Conservation (phyloP, 164 flowering plant genomes). For the Houttuynia cordata region DNA sequence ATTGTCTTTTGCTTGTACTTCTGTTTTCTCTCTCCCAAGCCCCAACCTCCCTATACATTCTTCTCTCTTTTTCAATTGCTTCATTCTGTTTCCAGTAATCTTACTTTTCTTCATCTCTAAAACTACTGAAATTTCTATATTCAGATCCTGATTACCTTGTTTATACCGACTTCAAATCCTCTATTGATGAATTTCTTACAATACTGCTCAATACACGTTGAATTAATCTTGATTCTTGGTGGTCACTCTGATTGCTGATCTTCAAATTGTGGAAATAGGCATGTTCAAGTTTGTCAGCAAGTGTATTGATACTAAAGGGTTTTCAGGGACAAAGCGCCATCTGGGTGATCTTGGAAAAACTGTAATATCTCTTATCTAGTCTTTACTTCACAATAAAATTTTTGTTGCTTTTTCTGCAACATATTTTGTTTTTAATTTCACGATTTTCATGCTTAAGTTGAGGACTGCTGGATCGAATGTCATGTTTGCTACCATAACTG, state of each 20-base stretch:
- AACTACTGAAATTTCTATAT: too few species aligned
- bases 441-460: constrained; percentile 35
- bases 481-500: constrained; percentile 79
- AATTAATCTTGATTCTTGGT: neutral
- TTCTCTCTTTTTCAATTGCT: too few species aligned
- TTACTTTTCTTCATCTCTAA: too few species aligned
- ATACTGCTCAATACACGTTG: too few species aligned
- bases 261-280: constrained; percentile 27
- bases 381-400: constrained; percentile 3
- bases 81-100: too few species aligned
- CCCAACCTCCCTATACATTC: too few species aligned
- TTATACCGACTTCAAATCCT: too few species aligned
- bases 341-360: constrained; percentile 90
- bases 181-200: too few species aligned
- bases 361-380: constrained; percentile 27
- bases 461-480: constrained; percentile 86
- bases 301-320: constrained; percentile 62
- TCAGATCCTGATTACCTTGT: too few species aligned
- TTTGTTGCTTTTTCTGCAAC: neutral
- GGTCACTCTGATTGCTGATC: neutral
- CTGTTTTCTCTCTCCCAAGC: too few species aligned
- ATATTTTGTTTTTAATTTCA: neutral
- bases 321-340: constrained; percentile 88
- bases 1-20: too few species aligned
- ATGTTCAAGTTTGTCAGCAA: constrained; percentile 77